phyloP scores from a whole-genome alignment of 441 rosid genomes.

The Eruca vesicaria region DNA sequence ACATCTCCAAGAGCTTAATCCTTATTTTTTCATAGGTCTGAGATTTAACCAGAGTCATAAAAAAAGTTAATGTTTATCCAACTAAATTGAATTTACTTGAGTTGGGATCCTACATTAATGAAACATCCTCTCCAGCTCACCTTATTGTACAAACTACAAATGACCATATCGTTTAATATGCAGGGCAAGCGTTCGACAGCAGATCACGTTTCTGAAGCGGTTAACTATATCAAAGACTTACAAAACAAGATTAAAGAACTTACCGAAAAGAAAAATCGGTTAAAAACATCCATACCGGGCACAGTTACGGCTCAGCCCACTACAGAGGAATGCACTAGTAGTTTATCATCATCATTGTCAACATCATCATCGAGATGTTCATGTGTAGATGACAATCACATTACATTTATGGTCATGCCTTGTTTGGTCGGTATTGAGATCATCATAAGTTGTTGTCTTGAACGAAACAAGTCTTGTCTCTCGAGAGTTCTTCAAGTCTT shows the following conservation, averaged over 20 bases:
- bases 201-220: constrained; percentile 57
- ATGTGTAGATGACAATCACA: constrained; percentile 25
- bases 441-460: constrained; percentile 25
- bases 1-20: too few species aligned
- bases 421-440: constrained; percentile 47
- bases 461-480: constrained; percentile 34
- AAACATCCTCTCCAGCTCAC: too few species aligned
- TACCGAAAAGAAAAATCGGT: constrained; percentile 41
- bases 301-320: background rate
- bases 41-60: too few species aligned
- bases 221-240: constrained; percentile 49
- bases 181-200: constrained; percentile 65
- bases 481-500: constrained; percentile 38
- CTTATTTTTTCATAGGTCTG: too few species aligned
- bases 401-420: constrained; percentile 21
- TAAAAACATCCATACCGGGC: constrained; percentile 21
- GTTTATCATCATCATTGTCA: constrained; percentile 21
- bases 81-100: too few species aligned
- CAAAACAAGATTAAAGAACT: constrained; percentile 44
- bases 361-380: constrained; percentile 13
- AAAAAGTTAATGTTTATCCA: too few species aligned
- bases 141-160: too few species aligned
- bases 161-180: background rate
- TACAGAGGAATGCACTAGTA: constrained; percentile 22
- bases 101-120: too few species aligned